phyloP scores from a whole-genome alignment of 164 flowering plant genomes.

The Malania oleifera region DNA sequence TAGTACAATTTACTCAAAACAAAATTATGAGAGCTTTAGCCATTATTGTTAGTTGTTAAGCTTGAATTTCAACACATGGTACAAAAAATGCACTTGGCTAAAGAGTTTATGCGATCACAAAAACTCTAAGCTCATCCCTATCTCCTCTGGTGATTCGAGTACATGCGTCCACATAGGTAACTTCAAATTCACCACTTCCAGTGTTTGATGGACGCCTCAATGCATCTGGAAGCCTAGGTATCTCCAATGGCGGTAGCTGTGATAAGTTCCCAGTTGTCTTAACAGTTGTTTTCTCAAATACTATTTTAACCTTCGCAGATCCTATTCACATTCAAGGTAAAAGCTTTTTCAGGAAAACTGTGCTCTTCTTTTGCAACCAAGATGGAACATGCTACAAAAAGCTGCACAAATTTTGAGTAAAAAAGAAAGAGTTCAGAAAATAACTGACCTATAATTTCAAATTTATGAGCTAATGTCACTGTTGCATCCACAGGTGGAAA shows the following conservation, averaged over 20 bases:
- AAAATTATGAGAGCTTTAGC: too few relatives aligned
- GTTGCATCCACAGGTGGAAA: slow-evolving; percentile 73
- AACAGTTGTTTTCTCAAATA: slow-evolving; percentile 81
- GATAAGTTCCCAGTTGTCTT: slow-evolving; percentile 79
- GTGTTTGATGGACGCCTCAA: slow-evolving; percentile 68
- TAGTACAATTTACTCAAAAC: too few relatives aligned
- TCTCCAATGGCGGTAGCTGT: slow-evolving; percentile 84
- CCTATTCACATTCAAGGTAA: slow-evolving; percentile 35
- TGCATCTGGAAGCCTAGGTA: slow-evolving; percentile 75
- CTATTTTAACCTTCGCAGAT: slow-evolving; percentile 51
- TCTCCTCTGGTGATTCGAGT: slow-evolving; percentile 94
- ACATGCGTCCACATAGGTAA: slow-evolving; percentile 70
- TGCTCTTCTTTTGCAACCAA: neutral
- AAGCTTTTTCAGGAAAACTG: neutral
- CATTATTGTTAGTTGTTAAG: too few relatives aligned
- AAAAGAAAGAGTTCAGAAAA: neutral
- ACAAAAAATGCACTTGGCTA: neutral
- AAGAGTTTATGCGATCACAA: slow-evolving; percentile 51
- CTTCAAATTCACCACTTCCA: slow-evolving; percentile 83
- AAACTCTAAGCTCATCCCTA: slow-evolving; percentile 89
- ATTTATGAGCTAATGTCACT: slow-evolving; percentile 94
- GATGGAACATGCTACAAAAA: neutral
- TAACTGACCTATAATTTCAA: slow-evolving; percentile 74
- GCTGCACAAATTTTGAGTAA: neutral
- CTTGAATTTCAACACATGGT: neutral